phyloP scores from a whole-genome alignment of 1,139 yeast genomes.

The Geotrichum carabidarum region DNA sequence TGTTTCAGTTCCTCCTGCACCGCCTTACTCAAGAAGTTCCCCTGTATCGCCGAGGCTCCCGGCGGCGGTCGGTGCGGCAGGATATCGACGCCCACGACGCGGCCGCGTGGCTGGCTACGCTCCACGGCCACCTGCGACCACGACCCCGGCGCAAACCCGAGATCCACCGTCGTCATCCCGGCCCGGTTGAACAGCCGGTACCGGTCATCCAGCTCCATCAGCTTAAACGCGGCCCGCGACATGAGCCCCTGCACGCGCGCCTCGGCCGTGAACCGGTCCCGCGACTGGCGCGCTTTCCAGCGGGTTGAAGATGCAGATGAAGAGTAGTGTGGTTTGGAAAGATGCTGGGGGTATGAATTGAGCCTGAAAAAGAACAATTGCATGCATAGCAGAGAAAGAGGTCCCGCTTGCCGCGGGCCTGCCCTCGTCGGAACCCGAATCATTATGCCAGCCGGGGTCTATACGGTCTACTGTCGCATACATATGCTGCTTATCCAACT shows the following conservation, averaged over 20 bases:
- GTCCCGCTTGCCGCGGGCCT: too few species aligned
- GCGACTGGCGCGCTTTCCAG: conserved; percentile 69
- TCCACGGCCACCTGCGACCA: conserved; percentile 83
- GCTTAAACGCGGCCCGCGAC: conserved; percentile 88
- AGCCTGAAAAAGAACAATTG: neutral
- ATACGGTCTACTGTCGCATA: too few species aligned
- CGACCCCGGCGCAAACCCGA: conserved; percentile 95
- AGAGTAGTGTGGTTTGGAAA: neutral
- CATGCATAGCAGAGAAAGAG: too few species aligned
- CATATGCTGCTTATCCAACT: too few species aligned
- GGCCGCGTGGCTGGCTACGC: conserved; percentile 53
- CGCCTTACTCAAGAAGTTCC: conserved; percentile 65
- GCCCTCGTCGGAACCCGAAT: too few species aligned
- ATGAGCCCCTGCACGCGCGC: conserved; percentile 60
- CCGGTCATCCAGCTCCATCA: conserved; percentile 58
- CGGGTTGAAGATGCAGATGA: conserved; percentile 48
- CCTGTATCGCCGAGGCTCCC: conserved; percentile 80
- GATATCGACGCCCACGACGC: conserved; percentile 79
- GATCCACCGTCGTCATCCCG: conserved; percentile 64
- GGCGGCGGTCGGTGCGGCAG: conserved; percentile 71
- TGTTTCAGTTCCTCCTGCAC: conserved; percentile 59
- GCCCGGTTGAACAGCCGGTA: conserved; percentile 49
- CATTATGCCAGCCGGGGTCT: too few species aligned
- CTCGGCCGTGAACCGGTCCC: conserved; percentile 59
- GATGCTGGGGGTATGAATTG: neutral